A percentile compares a stretch with the other conserved stretches of the same genome.
Evolutionary conservation across 257 asterid species (phyloP).

Genomic region (Solanum chiquidenum): DNA sequence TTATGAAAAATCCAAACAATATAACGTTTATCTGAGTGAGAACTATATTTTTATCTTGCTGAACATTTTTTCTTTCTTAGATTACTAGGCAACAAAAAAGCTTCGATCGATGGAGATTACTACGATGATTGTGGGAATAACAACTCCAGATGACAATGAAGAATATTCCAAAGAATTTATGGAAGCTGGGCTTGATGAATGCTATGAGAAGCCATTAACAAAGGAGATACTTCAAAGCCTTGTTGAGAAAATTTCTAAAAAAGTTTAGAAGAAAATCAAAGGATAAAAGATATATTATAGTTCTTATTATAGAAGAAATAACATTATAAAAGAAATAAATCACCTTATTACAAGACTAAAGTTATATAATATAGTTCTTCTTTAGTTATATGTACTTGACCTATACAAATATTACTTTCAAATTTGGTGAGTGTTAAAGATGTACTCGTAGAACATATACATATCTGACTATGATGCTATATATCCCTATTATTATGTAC

Average conservation of each 20-base stretch:
- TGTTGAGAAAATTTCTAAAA: no score
- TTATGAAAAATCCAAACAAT: no score
- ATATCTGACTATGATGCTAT: neutral
- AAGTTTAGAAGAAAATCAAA: no score
- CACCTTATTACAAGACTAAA: neutral
- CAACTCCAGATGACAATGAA: neutral
- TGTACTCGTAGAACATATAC: neutral
- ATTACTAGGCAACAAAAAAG: neutral
- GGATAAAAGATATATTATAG: no score
- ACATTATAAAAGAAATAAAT: no score
- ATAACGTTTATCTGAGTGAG: no score
- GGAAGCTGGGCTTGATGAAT: neutral
- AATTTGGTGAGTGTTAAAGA: neutral
- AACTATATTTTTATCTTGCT: neutral
- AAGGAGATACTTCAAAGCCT: no score
- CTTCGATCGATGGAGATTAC: neutral
- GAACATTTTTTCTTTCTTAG: neutral
- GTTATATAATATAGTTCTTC: no score
- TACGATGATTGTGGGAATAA: neutral
- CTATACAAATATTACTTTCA: neutral
- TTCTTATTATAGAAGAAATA: no score
- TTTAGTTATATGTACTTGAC: neutral
- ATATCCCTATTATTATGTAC: neutral
- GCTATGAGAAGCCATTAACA: neutral
- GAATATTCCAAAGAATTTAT: neutral